Percentiles rank a stretch among this genome's conserved stretches.
Conservation (phyloP, 2,329 filamentous ascomycete species). For the Monosporascus sp. region DNA sequence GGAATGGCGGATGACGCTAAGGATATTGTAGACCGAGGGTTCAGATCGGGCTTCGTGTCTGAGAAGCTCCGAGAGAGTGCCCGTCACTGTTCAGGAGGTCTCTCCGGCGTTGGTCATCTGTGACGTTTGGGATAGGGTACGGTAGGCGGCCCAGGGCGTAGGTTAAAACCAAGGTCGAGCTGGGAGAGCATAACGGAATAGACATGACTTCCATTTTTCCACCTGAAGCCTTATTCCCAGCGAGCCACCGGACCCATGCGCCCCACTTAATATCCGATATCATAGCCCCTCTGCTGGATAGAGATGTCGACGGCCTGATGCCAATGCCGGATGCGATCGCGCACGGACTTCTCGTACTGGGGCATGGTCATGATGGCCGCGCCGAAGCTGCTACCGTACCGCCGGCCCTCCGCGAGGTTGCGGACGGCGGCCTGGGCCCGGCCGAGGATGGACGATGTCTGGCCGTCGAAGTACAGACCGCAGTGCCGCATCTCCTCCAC, state of each 20-base stretch:
- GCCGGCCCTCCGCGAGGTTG: slow-evolving; percentile 6
- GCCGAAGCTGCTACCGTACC: slow-evolving; percentile 23
- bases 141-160: no score
- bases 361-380: slow-evolving; percentile 30
- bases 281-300: slow-evolving; percentile 15
- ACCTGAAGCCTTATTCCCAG: neutral
- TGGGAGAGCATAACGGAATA: neutral
- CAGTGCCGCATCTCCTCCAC: slow-evolving; percentile 62
- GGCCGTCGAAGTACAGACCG: slow-evolving; percentile 52
- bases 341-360: slow-evolving; percentile 29
- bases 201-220: neutral
- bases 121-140: no score
- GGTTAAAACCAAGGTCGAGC: no score
- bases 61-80: no score
- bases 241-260: neutral
- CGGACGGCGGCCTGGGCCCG: slow-evolving; percentile 24
- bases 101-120: no score
- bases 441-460: slow-evolving; percentile 36
- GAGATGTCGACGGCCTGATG: slow-evolving; percentile 20
- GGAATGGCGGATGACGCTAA: neutral
- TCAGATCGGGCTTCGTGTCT: no score
- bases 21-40: neutral
- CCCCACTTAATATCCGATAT: slow-evolving; percentile 13
- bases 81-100: no score
- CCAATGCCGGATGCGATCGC: slow-evolving; percentile 26